Evolutionary conservation across 2,329 filamentous ascomycete genomes (phyloP).

Genomic region (Penicillium janthinellum): DNA sequence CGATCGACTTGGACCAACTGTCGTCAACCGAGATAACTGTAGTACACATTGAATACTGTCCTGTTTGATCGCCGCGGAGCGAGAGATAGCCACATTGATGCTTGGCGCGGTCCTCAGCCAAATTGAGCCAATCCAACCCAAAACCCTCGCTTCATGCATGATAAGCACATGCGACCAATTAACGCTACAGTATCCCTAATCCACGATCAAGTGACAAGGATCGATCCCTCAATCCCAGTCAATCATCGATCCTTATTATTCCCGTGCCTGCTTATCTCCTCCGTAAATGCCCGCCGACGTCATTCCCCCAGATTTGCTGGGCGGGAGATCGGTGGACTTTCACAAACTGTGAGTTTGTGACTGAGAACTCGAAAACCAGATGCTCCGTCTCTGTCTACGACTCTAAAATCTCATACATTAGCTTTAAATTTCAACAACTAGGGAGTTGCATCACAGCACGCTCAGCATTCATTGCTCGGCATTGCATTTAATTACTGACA

Average conservation of each 20-base stretch:
- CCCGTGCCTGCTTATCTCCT: not conserved
- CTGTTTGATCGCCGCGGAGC: not conserved
- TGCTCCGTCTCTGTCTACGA: no score
- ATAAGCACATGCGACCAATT: constrained; percentile 1
- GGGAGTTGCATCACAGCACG: no score
- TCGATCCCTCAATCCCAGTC: not conserved
- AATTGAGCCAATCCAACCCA: not conserved
- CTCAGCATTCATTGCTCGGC: no score
- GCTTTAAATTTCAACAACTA: no score
- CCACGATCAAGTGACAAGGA: no score
- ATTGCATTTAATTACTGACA: no score
- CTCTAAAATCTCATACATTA: not conserved
- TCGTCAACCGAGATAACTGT: not conserved
- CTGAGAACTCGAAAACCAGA: not conserved
- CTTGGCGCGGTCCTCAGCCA: not conserved
- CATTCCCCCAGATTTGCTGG: not conserved
- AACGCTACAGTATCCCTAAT: not conserved
- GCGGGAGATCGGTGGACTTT: not conserved
- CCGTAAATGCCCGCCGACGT: not conserved
- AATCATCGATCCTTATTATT: not conserved
- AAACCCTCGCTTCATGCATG: not conserved
- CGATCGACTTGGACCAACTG: not conserved
- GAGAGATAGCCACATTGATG: not conserved
- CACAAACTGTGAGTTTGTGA: not conserved
- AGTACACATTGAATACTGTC: not conserved